A percentile compares a stretch with the other conserved stretches of the same genome.
Evolutionary conservation across 352 stramenopile genomes (phyloP).

Genomic region (Phytopythium litorale): DNA sequence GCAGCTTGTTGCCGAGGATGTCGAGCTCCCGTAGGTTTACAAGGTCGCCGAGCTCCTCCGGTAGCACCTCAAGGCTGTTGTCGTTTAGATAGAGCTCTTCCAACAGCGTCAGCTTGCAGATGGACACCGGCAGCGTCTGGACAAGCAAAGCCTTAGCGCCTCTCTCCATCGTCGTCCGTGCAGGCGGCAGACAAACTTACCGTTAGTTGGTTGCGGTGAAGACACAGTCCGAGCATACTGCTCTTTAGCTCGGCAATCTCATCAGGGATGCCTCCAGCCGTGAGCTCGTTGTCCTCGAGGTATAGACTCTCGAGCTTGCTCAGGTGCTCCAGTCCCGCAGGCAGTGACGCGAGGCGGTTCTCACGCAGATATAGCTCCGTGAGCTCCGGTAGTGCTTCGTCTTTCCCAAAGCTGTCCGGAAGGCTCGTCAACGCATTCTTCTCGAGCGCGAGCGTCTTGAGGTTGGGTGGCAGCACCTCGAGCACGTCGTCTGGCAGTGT

Average conservation of each 20-base stretch:
- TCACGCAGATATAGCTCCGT: constrained; percentile 82
- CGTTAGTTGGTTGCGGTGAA: constrained; percentile 80
- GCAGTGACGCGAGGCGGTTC: constrained; percentile 62
- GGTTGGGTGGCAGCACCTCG: constrained; percentile 39
- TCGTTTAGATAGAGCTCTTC: constrained; percentile 87
- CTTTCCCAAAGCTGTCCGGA: constrained; percentile 46
- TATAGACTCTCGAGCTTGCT: constrained; percentile 77
- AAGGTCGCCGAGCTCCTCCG: constrained; percentile 68
- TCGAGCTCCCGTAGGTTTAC: constrained; percentile 76
- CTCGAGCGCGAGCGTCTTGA: constrained; percentile 79
- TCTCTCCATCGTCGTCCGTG: constrained; percentile 1
- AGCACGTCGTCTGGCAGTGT: constrained; percentile 59
- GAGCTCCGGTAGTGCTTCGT: constrained; percentile 25
- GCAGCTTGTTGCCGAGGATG: constrained; percentile 67
- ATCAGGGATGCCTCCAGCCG: constrained; percentile 48
- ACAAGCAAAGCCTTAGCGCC: background rate
- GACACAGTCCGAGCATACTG: constrained; percentile 60
- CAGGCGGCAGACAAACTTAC: constrained; percentile 12
- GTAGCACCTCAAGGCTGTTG: constrained; percentile 61
- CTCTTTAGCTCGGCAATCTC: constrained; percentile 37
- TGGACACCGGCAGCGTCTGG: constrained; percentile 51
- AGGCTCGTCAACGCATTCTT: constrained; percentile 64
- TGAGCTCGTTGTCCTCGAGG: constrained; percentile 84
- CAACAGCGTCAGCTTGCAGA: constrained; percentile 60
- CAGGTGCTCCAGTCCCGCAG: constrained; percentile 44